These are phyloP conservation scores for Pythium brachiatum DNA, from an alignment of 352 stramenopile species.

Conservation along the genomic window DNA sequence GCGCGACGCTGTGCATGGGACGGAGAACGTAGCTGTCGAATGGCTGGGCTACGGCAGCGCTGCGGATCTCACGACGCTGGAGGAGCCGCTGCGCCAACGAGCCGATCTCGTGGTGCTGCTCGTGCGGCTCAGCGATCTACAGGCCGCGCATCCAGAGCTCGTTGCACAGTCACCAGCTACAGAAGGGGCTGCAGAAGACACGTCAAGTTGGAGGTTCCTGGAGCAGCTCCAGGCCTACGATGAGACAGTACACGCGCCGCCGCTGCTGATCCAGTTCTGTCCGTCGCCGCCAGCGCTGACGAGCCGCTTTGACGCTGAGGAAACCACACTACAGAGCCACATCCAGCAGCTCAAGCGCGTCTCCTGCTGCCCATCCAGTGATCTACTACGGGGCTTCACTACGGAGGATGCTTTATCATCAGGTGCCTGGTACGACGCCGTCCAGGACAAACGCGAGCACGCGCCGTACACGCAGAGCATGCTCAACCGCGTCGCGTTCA, in stretches of 20 bases:
- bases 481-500: slow-evolving; percentile 47
- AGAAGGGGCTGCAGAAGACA: background rate
- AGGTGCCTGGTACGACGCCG: slow-evolving; percentile 40
- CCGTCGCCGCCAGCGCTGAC: slow-evolving; percentile 23
- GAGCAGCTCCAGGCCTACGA: background rate
- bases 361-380: slow-evolving; percentile 25
- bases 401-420: no score
- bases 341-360: slow-evolving; percentile 29
- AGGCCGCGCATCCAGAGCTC: slow-evolving; percentile 55
- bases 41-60: slow-evolving; percentile 61
- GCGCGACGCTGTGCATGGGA: slow-evolving; percentile 36
- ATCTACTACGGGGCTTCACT: slow-evolving; percentile 24
- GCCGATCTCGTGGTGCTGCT: slow-evolving; percentile 55
- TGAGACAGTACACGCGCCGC: background rate
- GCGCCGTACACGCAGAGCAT: slow-evolving; percentile 66
- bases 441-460: slow-evolving; percentile 54
- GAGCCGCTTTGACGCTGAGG: slow-evolving; percentile 8
- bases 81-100: slow-evolving; percentile 7
- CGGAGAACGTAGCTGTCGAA: slow-evolving; percentile 32
- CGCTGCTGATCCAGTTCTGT: slow-evolving; percentile 24
- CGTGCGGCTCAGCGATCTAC: slow-evolving; percentile 56
- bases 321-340: slow-evolving; percentile 20
- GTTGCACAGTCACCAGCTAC: background rate
- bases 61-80: slow-evolving; percentile 25
- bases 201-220: background rate